Conservation (phyloP, 108 stramenopile genomes). For the Cyclotella choctawhatcheeana region DNA sequence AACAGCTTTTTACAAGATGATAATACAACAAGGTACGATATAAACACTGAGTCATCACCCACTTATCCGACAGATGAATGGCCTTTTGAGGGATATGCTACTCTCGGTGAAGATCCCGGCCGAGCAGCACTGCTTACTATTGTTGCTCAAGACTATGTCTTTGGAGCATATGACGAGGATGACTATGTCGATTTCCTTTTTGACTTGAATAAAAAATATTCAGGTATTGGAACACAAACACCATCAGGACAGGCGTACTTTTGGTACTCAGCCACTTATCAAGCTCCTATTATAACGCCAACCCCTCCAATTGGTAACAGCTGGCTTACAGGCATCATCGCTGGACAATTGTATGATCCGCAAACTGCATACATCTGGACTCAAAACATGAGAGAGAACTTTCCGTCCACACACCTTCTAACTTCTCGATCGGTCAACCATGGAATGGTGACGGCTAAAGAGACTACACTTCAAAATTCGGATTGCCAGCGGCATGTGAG, state of each 20-base stretch:
- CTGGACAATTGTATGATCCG: slow-evolving; percentile 24
- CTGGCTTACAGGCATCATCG: slow-evolving; percentile 7
- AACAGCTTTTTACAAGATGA: not conserved
- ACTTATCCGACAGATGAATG: too few relatives aligned
- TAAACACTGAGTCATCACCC: too few relatives aligned
- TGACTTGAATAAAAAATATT: slow-evolving; percentile 14
- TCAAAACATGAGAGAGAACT: slow-evolving; percentile 27
- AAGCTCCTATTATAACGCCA: not conserved
- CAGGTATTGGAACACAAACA: slow-evolving; percentile 9
- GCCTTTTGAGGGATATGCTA: slow-evolving; percentile 6
- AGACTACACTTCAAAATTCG: not conserved
- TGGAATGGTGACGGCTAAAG: slow-evolving; percentile 1
- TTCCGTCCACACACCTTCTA: slow-evolving; percentile 5
- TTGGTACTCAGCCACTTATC: slow-evolving; percentile 19
- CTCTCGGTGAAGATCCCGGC: not conserved
- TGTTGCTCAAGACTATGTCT: slow-evolving; percentile 8
- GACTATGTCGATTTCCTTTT: slow-evolving; percentile 5
- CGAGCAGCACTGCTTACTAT: not conserved
- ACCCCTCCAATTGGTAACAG: slow-evolving; percentile 15
- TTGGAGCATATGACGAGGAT: slow-evolving; percentile 20
- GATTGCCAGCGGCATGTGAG: not conserved
- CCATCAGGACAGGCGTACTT: not conserved
- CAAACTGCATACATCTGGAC: slow-evolving; percentile 21
- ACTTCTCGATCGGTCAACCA: slow-evolving; percentile 25
- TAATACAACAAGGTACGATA: too few relatives aligned